Evolutionary conservation across 2,329 filamentous ascomycete genomes (phyloP).

Genomic region (Fusarium tricinctum): DNA sequence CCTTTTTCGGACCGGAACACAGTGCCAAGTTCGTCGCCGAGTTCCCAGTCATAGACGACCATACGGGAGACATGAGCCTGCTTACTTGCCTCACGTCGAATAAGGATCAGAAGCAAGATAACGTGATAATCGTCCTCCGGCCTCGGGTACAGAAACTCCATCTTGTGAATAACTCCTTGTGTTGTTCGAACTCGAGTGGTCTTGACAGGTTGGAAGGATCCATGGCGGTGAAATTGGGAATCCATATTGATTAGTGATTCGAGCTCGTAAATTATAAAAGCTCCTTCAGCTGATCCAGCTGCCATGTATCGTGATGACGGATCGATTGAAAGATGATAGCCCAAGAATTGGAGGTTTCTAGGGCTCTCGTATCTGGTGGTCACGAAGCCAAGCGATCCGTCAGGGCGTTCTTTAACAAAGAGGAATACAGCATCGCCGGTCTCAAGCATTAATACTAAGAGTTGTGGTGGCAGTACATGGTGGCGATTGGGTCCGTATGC

Average conservation of each 20-base stretch:
- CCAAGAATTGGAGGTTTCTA: constrained; percentile 70
- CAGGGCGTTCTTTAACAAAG: constrained; percentile 67
- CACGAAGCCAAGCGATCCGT: constrained; percentile 70
- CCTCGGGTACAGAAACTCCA: constrained; percentile 86
- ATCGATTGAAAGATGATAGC: constrained; percentile 80
- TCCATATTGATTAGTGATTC: constrained; percentile 68
- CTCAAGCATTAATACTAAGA: constrained; percentile 82
- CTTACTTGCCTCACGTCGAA: constrained; percentile 56
- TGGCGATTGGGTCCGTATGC: constrained; percentile 13
- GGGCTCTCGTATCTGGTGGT: constrained; percentile 71
- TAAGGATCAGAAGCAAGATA: constrained; percentile 78
- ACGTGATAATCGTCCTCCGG: constrained; percentile 76
- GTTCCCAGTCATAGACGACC: constrained; percentile 73
- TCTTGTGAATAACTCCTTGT: constrained; percentile 82
- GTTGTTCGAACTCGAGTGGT: constrained; percentile 61
- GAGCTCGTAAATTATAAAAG: constrained; percentile 80
- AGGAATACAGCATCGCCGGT: constrained; percentile 82
- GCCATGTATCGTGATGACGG: constrained; percentile 78
- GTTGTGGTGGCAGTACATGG: constrained; percentile 76
- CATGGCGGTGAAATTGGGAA: constrained; percentile 61
- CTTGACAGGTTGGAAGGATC: constrained; percentile 71
- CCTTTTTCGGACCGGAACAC: constrained; percentile 64
- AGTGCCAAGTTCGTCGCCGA: constrained; percentile 61
- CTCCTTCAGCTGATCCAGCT: constrained; percentile 76
- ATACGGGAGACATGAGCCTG: constrained; percentile 59